Conservation (phyloP, 345 rosid genomes). For the Lumnitzera racemosa region DNA sequence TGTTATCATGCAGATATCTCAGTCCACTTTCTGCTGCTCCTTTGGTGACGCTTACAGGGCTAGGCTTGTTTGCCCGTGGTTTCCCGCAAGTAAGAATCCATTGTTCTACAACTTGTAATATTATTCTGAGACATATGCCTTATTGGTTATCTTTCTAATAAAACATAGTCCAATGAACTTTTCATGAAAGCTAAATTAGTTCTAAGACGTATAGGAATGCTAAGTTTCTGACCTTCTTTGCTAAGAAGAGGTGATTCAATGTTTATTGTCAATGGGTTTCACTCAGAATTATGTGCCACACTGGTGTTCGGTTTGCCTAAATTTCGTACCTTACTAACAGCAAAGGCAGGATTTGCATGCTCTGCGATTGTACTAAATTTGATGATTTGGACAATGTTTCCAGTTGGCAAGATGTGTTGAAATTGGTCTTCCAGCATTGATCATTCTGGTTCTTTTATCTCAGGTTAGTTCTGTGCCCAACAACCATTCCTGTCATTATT, state of each 20-base stretch:
- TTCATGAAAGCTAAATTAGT: too few relatives aligned
- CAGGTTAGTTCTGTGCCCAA: constrained; percentile 37
- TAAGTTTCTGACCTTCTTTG: too few relatives aligned
- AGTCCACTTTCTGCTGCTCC: constrained; percentile 80
- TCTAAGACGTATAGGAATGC: too few relatives aligned
- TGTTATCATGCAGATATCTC: constrained; percentile 47
- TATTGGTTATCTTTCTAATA: neutral
- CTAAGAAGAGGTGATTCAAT: too few relatives aligned
- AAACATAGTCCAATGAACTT: neutral
- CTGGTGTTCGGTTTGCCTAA: too few relatives aligned
- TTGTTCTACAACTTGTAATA: neutral
- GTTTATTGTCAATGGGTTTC: too few relatives aligned
- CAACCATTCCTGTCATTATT: too few relatives aligned
- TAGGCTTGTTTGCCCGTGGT: constrained; percentile 60
- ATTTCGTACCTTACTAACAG: too few relatives aligned
- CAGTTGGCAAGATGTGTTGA: constrained; percentile 73
- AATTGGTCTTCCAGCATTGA: constrained; percentile 75
- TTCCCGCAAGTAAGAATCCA: constrained; percentile 64
- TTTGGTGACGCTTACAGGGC: constrained; percentile 73
- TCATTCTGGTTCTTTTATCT: constrained; percentile 55
- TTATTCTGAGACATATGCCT: neutral
- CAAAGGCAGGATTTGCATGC: too few relatives aligned
- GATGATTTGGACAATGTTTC: neutral
- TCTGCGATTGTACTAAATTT: neutral
- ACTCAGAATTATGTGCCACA: too few relatives aligned